phyloP scores from a whole-genome alignment of 2,329 filamentous ascomycete species.

The Dactylellina drechsleri region DNA sequence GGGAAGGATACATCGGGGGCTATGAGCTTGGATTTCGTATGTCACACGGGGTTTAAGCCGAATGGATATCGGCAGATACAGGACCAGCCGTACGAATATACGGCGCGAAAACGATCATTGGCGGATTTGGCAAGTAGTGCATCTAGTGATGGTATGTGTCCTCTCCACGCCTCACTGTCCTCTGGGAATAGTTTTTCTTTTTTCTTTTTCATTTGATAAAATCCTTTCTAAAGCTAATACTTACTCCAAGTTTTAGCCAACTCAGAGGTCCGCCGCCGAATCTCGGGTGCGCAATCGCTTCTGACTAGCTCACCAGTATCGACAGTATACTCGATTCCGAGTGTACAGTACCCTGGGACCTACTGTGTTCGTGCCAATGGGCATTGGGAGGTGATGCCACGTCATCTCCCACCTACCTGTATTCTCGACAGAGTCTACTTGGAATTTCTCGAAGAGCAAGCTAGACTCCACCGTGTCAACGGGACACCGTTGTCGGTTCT shows the following conservation, averaged over 20 bases:
- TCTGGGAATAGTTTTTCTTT: background rate
- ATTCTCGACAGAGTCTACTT: constrained; percentile 81
- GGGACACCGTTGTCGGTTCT: constrained; percentile 73
- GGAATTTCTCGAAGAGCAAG: constrained; percentile 78
- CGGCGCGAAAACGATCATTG: constrained; percentile 44
- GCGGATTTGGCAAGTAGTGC: constrained; percentile 45
- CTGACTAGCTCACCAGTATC: constrained; percentile 47
- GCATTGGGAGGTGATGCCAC: constrained; percentile 54
- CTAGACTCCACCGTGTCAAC: constrained; percentile 72
- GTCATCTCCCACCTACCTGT: constrained; percentile 70
- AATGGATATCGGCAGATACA: constrained; percentile 53
- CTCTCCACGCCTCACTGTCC: constrained; percentile 11
- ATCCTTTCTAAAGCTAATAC: background rate
- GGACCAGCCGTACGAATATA: constrained; percentile 51
- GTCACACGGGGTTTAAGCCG: constrained; percentile 38
- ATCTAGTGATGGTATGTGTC: constrained; percentile 49
- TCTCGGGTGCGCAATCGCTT: constrained; percentile 46
- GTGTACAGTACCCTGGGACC: constrained; percentile 44
- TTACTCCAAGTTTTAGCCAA: constrained; percentile 31
- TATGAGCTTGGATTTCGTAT: constrained; percentile 52
- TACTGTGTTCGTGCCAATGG: constrained; percentile 50
- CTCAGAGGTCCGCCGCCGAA: constrained; percentile 42
- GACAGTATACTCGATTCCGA: constrained; percentile 54
- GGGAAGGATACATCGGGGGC: constrained; percentile 40
- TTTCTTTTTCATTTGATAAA: background rate